A percentile compares a stretch with the other conserved stretches of the same genome.
Evolutionary conservation across 73 alveolate species (phyloP).

Genomic region (Blepharisma japonicum): DNA sequence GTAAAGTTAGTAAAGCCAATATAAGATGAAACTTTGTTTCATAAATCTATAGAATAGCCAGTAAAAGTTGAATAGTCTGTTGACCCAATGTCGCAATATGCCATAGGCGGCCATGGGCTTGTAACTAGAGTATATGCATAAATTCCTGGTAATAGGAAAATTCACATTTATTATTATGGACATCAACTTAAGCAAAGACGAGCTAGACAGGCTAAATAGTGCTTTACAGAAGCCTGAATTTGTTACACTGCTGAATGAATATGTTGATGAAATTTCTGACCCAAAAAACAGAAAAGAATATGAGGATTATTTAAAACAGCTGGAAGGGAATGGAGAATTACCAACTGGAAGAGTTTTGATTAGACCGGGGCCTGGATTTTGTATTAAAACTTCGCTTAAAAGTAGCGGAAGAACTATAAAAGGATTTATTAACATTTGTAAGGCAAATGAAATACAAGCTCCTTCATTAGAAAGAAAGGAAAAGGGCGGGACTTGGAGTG

Average conservation of each 20-base stretch:
- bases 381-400: slow-evolving; percentile 80
- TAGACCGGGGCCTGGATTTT: slow-evolving; percentile 71
- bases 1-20: background rate
- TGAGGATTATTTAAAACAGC: slow-evolving; percentile 85
- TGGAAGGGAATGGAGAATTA: slow-evolving; percentile 89
- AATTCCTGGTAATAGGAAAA: too few species aligned
- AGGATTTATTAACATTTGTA: slow-evolving; percentile 90
- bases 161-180: slow-evolving; percentile 25
- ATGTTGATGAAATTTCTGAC: slow-evolving; percentile 95
- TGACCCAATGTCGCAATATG: background rate
- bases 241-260: slow-evolving; percentile 83
- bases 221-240: slow-evolving; percentile 96
- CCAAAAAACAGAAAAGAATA: slow-evolving; percentile 93
- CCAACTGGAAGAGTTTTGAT: slow-evolving; percentile 78
- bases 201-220: slow-evolving; percentile 62
- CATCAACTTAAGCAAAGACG: slow-evolving; percentile 52
- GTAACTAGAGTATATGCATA: background rate
- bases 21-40: background rate
- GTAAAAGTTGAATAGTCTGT: background rate
- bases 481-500: slow-evolving; percentile 86
- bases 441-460: slow-evolving; percentile 76
- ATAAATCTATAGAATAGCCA: slow-evolving; percentile 1
- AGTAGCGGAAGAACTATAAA: slow-evolving; percentile 71
- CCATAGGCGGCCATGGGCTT: slow-evolving; percentile 26
- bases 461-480: slow-evolving; percentile 70